These are phyloP conservation scores for Aspergillus quadrilineatus DNA, from an alignment of 2,329 filamentous ascomycete genomes.

Conservation along the genomic window DNA sequence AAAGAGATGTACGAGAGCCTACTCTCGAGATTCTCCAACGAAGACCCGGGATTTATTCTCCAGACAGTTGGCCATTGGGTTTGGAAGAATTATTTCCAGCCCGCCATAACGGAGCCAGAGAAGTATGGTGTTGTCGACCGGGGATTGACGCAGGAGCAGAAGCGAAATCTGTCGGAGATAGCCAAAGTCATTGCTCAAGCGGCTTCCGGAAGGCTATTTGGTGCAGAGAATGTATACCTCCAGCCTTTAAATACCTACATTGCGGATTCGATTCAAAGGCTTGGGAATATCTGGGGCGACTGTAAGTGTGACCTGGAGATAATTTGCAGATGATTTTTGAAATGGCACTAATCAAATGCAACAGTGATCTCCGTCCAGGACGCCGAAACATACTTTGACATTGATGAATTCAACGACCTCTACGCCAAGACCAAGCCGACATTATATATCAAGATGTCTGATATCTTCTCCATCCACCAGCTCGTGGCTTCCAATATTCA, in stretches of 20 bases:
- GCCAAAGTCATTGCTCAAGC: constrained; percentile 89
- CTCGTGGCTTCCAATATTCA: constrained; percentile 77
- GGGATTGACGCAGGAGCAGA: constrained; percentile 83
- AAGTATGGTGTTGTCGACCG: constrained; percentile 91
- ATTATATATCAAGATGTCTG: constrained; percentile 97
- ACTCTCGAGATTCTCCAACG: constrained; percentile 72
- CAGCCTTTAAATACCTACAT: constrained; percentile 94
- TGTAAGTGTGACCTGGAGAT: constrained; percentile 41
- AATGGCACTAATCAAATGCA: constrained; percentile 33
- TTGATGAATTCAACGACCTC: constrained; percentile 97
- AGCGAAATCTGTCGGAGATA: constrained; percentile 86
- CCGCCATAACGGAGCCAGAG: constrained; percentile 84
- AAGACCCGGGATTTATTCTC: constrained; percentile 73
- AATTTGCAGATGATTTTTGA: neutral
- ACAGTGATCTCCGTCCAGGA: constrained; percentile 77
- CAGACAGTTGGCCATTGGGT: constrained; percentile 88
- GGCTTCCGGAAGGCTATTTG: constrained; percentile 83
- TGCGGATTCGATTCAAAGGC: constrained; percentile 75
- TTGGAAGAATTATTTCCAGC: constrained; percentile 91
- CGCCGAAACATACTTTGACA: constrained; percentile 90
- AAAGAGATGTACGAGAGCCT: constrained; percentile 82
- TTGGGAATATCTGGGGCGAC: constrained; percentile 71
- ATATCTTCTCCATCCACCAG: constrained; percentile 94
- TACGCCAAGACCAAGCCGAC: constrained; percentile 96
- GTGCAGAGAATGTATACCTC: constrained; percentile 90